Evolutionary conservation across 129 eudicot genomes (phyloP), one percentile per base, ranked within the genome.

Genomic region (carrot (Daucus carota)): DNA sequence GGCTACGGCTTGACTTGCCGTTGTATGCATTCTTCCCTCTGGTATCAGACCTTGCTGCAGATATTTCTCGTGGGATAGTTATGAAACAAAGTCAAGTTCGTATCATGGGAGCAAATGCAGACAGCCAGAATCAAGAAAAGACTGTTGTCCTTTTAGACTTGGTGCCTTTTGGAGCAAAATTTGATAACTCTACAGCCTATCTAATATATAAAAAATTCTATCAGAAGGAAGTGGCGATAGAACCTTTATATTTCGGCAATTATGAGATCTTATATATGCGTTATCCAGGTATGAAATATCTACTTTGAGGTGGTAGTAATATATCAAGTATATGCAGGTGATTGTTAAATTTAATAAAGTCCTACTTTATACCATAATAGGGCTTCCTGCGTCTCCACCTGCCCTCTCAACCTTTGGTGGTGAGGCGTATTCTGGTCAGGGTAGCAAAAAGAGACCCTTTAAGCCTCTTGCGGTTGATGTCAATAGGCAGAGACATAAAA

Each of bases 351-450:
- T n/a, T 41, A 17, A 81, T 60, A 59, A 57, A 66, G 47, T 34
- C n/a, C 33, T 79, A 60, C 47, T 6, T 41, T 77, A 22, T 63
- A n/a, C 5, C 2, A 3, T 52, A n/a, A 54, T 54, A 92, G 98
- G 98, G 57, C 96, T 92, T 77, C 98, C 98, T 17, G 84, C 90
- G 43, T 90, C 96, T 77, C 98, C 98, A 57, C 96, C 98, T 83
- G 85, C 96, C 70, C 81, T 86, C 75, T 87, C 93, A 20, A 75
- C 73, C 67, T 83, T 76, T 60, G 67, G 77, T 66, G 83, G 80
- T 70, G 89, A 75, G 44, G 93, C 93, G 12, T 92, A 86, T 73
- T 72, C 87, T 60, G 92, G 87, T 69, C 85, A 54, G 36, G 89
- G 79, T 62, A 80, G 46, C 80, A 88, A 85, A 45, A 88, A 86